Conservation (phyloP, 768 basidiomycete genomes). For the Kondoa malvinella region DNA sequence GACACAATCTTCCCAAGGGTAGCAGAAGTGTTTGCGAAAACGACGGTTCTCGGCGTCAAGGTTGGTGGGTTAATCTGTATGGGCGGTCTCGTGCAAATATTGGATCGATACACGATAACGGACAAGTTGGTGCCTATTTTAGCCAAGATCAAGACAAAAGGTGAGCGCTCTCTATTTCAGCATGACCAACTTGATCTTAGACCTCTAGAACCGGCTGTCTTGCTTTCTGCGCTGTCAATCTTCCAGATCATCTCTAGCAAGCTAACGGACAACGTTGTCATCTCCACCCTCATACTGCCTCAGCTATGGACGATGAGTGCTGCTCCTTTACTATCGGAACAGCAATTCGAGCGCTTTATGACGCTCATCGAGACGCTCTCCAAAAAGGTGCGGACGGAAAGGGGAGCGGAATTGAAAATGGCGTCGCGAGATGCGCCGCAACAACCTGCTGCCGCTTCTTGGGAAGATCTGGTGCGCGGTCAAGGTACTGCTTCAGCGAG, state of each 20-base stretch:
- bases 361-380: conserved; percentile 38
- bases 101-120: conserved; percentile 73
- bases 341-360: conserved; percentile 89
- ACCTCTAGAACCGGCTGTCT: conserved; percentile 91
- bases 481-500: not conserved
- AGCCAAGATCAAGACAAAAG: conserved; percentile 81
- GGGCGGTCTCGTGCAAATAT: conserved; percentile 55
- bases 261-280: conserved; percentile 24
- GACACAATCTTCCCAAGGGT: conserved; percentile 39
- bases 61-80: conserved; percentile 34
- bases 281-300: conserved; percentile 69
- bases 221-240: conserved; percentile 39
- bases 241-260: conserved; percentile 27
- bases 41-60: conserved; percentile 74
- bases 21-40: conserved; percentile 62
- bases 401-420: conserved; percentile 54
- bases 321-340: conserved; percentile 37
- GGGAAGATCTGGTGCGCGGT: conserved; percentile 6
- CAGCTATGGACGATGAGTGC: conserved; percentile 96
- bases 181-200: conserved; percentile 18
- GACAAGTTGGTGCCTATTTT: conserved; percentile 88
- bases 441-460: conserved; percentile 7
- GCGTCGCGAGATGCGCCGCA: conserved; percentile 1
- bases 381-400: conserved; percentile 80
- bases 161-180: too few relatives aligned